A percentile compares a stretch with the other conserved stretches of the same genome.
Evolutionary conservation across 345 rosid species (phyloP).

Genomic region (Draba incana): DNA sequence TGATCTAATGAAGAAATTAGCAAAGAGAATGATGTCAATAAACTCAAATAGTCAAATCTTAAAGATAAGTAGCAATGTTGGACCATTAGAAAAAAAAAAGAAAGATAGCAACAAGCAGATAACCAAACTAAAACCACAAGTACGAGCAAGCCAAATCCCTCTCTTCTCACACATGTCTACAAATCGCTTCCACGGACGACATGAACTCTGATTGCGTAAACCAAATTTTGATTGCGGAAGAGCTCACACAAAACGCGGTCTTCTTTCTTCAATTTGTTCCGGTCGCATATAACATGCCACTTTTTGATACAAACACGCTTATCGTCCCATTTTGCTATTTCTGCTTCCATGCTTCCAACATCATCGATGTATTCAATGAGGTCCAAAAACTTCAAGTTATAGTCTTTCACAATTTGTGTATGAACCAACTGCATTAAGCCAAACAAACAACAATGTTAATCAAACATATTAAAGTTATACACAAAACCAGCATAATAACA

Average conservation of each 20-base stretch:
- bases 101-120: no score
- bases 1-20: no score
- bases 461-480: background rate
- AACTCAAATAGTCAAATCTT: background rate
- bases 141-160: background rate
- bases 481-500: no score
- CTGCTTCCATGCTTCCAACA: background rate
- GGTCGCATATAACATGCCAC: constrained; percentile 15
- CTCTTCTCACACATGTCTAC: background rate
- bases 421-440: background rate
- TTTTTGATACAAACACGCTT: constrained; percentile 18
- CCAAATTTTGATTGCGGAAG: constrained; percentile 11
- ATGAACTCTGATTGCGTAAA: constrained; percentile 34
- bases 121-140: background rate
- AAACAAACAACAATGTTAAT: constrained; percentile 1
- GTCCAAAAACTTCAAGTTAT: constrained; percentile 5
- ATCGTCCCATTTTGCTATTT: constrained; percentile 13
- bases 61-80: background rate
- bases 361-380: background rate
- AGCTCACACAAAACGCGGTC: constrained; percentile 39
- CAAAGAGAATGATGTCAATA: no score
- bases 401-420: constrained; percentile 11
- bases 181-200: background rate
- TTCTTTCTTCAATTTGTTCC: constrained; percentile 11
- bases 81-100: no score